Evolutionary conservation across 768 basidiomycete species (phyloP), one percentile per base, ranked within the genome.

Genomic region (Mycena pura): DNA sequence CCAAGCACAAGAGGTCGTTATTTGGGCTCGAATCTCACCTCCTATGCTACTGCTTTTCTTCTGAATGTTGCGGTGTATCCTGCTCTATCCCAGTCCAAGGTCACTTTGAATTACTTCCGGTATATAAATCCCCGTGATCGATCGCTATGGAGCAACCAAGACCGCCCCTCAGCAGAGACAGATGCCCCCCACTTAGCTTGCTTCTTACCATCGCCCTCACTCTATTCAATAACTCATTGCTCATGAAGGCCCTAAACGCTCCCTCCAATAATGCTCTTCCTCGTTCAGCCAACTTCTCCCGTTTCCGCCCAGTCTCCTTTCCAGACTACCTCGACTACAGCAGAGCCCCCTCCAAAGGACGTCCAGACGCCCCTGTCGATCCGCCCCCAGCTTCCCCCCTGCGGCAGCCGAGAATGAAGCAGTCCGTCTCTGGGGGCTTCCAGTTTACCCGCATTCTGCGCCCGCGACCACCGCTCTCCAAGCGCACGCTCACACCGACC

Each of bases 311-410:
- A 11, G 28, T 65, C 49, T 65, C 64, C 27, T 22, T 65, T 3
- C 64, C 64, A 9, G 53, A 53, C 45, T 49, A 61, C 39, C 64
- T 65, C 29, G 64, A 65, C 51, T 58, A 57, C 55, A n/a, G n/a
- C n/a, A 61, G 39, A 27, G 15, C 14, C 22, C 4, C 56, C 44
- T 11, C 48, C 11, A 60, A 52, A n/a, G 38, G 38, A 4, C 54
- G 51, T 3, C 38, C 44, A 5, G n/a, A 7, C 17, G 36, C 48
- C 36, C 48, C 63, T 39, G 47, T 45, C 45, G 58, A 60, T 21
- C 24, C 59, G 21, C 50, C 21, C 19, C 38, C 39, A 22, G n/a
- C n/a, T n/a, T n/a, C 60, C 13, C 40, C 57, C 5, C 24, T 29
- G 5, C 15, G n/a, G 15, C 25, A 25, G 46, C 49, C 17, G 9